Evolutionary conservation across 495 filamentous ascomycete species (phyloP).

Genomic region (Neurospora sp.): DNA sequence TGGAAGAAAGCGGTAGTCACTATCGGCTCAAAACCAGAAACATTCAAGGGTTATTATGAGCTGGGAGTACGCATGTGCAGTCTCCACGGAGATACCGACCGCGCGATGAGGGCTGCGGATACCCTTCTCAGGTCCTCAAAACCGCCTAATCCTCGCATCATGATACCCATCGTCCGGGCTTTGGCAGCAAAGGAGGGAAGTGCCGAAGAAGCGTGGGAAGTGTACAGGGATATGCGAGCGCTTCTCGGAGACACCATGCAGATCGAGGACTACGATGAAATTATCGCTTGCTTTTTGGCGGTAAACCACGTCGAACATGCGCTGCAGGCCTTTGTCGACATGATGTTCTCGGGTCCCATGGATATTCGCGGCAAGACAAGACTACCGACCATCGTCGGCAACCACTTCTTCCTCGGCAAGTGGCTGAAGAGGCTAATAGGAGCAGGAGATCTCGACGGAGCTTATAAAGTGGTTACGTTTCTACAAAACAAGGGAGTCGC

Average conservation of each 20-base stretch:
- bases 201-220: constrained; percentile 50
- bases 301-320: constrained; percentile 50
- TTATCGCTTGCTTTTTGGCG: constrained; percentile 53
- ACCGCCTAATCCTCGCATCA: constrained; percentile 42
- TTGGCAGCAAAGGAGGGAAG: constrained; percentile 23
- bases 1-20: constrained; percentile 51
- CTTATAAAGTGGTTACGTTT: constrained; percentile 54
- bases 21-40: constrained; percentile 42
- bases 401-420: constrained; percentile 70
- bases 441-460: constrained; percentile 57
- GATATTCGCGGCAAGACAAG: constrained; percentile 30
- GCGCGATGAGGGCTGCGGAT: constrained; percentile 52
- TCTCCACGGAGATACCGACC: constrained; percentile 46
- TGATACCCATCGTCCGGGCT: constrained; percentile 56
- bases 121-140: constrained; percentile 44
- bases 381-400: constrained; percentile 54
- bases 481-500: constrained; percentile 56
- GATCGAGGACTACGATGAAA: constrained; percentile 64
- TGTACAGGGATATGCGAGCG: constrained; percentile 53
- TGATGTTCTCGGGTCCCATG: constrained; percentile 59
- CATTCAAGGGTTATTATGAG: constrained; percentile 49
- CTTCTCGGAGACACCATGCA: constrained; percentile 51
- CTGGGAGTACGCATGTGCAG: constrained; percentile 61
- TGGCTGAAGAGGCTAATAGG: constrained; percentile 76
- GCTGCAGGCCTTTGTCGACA: constrained; percentile 68